Evolutionary conservation across 805 yeast species (phyloP).

Genomic region (Barnettozyma salicaria): DNA sequence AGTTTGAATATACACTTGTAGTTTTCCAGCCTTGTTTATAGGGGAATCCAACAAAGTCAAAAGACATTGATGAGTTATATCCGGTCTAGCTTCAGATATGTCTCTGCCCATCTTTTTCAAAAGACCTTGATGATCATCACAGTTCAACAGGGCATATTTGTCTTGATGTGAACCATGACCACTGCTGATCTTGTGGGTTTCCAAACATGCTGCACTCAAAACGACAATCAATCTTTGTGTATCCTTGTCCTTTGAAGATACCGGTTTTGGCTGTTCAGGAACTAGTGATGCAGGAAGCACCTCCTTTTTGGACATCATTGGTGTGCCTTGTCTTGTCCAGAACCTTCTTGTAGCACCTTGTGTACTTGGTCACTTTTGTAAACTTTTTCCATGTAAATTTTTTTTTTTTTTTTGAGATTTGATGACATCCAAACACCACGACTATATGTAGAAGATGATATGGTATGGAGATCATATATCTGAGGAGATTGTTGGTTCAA

Average conservation of each 20-base stretch:
- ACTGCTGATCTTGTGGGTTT: slow-evolving; percentile 83
- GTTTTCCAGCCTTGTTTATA: slow-evolving; percentile 91
- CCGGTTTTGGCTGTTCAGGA: slow-evolving; percentile 79
- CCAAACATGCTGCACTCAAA: slow-evolving; percentile 92
- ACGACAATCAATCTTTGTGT: slow-evolving; percentile 90
- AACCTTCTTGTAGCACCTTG: too few relatives aligned
- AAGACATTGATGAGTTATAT: slow-evolving; percentile 96
- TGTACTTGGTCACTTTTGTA: background rate
- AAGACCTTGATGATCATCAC: slow-evolving; percentile 97
- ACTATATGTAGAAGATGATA: background rate
- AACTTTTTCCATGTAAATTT: background rate
- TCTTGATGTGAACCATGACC: slow-evolving; percentile 73
- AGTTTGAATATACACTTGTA: slow-evolving; percentile 95
- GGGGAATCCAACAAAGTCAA: slow-evolving; percentile 95
- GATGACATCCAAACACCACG: slow-evolving; percentile 10
- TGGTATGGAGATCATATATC: too few relatives aligned
- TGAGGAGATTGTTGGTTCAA: background rate
- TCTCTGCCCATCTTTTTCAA: slow-evolving; percentile 95
- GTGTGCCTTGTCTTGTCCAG: too few relatives aligned
- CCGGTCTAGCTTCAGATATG: slow-evolving; percentile 98
- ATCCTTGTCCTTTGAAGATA: slow-evolving; percentile 77
- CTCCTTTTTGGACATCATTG: slow-evolving; percentile 11
- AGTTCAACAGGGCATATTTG: slow-evolving; percentile 86
- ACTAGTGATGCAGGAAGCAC: slow-evolving; percentile 66
- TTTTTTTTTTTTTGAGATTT: background rate